These are phyloP conservation scores for Mycocentrospora acerina DNA, from an alignment of 2,329 filamentous ascomycete genomes.

Conservation along the genomic window DNA sequence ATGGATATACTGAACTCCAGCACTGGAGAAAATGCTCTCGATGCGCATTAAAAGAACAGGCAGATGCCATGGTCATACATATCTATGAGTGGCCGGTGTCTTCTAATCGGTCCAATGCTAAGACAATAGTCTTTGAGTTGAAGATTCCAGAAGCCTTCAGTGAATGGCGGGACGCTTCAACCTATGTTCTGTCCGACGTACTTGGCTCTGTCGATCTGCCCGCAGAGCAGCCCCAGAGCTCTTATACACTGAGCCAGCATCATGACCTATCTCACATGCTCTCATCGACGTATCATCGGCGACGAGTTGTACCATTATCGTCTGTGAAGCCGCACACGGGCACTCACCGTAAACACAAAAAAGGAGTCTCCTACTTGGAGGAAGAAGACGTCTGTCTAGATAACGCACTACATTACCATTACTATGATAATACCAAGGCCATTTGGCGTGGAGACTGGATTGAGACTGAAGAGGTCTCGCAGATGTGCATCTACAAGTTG, in stretches of 20 bases:
- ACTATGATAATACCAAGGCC: slow-evolving; percentile 24
- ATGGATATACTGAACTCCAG: slow-evolving; percentile 5
- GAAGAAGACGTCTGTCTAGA: slow-evolving; percentile 47
- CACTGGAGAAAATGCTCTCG: slow-evolving; percentile 16
- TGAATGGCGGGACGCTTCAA: slow-evolving; percentile 54
- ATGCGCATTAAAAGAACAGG: slow-evolving; percentile 38
- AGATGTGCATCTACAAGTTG: slow-evolving; percentile 47
- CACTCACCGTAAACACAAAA: slow-evolving; percentile 38
- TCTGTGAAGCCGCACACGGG: slow-evolving; percentile 37
- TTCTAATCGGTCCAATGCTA: slow-evolving; percentile 23
- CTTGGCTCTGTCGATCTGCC: too few species aligned
- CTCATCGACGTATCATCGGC: not conserved
- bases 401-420: slow-evolving; percentile 48
- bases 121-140: slow-evolving; percentile 58
- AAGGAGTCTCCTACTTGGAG: slow-evolving; percentile 22
- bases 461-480: slow-evolving; percentile 15
- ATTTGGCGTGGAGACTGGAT: slow-evolving; percentile 15
- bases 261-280: slow-evolving; percentile 7
- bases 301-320: slow-evolving; percentile 40
- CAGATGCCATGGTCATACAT: slow-evolving; percentile 46
- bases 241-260: slow-evolving; percentile 17
- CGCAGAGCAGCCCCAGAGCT: not conserved
- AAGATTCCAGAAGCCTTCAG: slow-evolving; percentile 44
- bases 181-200: slow-evolving; percentile 50
- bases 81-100: slow-evolving; percentile 62